Evolutionary conservation across 2,329 filamentous ascomycete genomes (phyloP), one percentile per base, ranked within the genome.

Genomic region (Aspergillus sp.): DNA sequence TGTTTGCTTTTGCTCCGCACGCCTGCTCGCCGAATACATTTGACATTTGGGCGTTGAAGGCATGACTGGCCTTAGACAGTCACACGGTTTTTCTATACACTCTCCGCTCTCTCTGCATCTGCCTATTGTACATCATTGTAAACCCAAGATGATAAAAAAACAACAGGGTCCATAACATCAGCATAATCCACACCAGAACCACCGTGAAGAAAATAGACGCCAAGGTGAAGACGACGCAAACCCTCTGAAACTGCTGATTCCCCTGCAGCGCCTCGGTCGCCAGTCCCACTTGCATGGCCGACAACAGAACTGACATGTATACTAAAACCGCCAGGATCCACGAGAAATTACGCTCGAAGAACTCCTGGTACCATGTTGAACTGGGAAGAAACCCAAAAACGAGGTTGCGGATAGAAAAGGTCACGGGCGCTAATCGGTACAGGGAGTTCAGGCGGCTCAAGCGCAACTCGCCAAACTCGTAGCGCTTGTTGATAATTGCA

Each of bases 271-370:
- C 47, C 4, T 25, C 21, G 17, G 21, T 38, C 21, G 54, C 49
- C 41, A 83, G 15, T 4, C 56, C 48, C 3, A 58, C 79, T 68
- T 84, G 82, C 79, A 84, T 81, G 0, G 81, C 81, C 2, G 78
- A 78, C 32, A 85, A 70, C 17, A 82, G 72, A 15, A 84, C 64
- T 41, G 75, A 76, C 19, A 82, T 65, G 63, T 80, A 84, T 2
- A 77, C 77, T 3, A 78, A 75, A 1, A 75, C 66, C 8, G 74
- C 69, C 1, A 78, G 70, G 1, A 84, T 62, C 74, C 69, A 77
- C 17, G 71, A 70, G 21, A 82, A 76, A 61, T 82, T 80, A 36
- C 79, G 70, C 12, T 70, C 69, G 47, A 83, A 78, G 59, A 82
- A 80, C 19, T 69, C 67, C 2, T 67, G 63, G 65, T 82, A 84